Base-by-base conservation (phyloP, 2,329 filamentous ascomycete genomes). In the Colletotrichum musae region DNA sequence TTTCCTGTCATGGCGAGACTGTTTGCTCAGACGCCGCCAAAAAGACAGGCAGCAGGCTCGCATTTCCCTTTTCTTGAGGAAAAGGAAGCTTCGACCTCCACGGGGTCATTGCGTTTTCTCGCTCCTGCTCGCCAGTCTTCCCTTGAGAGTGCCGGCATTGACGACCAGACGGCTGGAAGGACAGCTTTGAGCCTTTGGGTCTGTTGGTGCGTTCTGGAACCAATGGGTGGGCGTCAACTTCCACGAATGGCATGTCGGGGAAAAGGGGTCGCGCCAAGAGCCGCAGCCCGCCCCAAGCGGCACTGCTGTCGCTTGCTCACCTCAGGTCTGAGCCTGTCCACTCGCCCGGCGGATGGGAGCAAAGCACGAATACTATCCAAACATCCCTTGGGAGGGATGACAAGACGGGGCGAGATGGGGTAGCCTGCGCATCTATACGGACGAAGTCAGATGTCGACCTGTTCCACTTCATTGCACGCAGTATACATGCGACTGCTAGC, bases 181-280 rank as follows among this genome's bases (percentile, higher is more conserved):
- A n/a, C 16, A 43, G 6, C 10, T 43, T 15, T 10, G 16, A 15
- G 57, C 56, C 45, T 48, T 48, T 21, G 16, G 24, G 18, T 28
- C 4, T 52, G 57, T 57, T 28, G 45, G 51, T 45, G 56, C 51
- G 56, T 70, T 62, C 52, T 50, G 58, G 68, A 63, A 70, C 58
- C 58, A 54, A 58, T 51, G 26, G 53, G 26, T 64, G 32, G 26
- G 36, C 15, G 13, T 62, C 21, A 41, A 64, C 64, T 54, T 58
- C 57, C 57, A 63, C 64, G 64, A 68, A 63, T 47, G 64, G 59
- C 53, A 68, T 68, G 58, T 64, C 58, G 53, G 58, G 58, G 39
- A 70, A 68, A 53, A 57, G 64, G 63, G 52, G 39, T 50, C 53
- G 39, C 32, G 61, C 66, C 61, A 69, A 65, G 61, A 32, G 59